Percentiles rank a stretch among this genome's conserved stretches.
Evolutionary conservation across 805 yeast genomes (phyloP).

Genomic region (Maudiozyma turicensis): DNA sequence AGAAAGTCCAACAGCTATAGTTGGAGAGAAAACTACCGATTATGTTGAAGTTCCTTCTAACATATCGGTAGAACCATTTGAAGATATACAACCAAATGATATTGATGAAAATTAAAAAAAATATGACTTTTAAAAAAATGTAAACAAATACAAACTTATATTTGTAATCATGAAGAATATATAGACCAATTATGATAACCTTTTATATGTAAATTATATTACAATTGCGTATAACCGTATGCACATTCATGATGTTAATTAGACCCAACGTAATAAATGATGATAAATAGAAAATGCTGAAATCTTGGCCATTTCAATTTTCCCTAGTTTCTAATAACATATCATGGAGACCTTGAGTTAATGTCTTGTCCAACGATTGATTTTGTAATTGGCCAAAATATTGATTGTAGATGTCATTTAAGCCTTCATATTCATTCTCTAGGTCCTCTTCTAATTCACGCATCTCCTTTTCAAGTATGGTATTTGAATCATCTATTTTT

Average conservation of each 20-base stretch:
- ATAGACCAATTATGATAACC: background rate
- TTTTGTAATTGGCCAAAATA: constrained; percentile 18
- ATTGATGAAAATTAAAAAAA: background rate
- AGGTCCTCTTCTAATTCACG: constrained; percentile 12
- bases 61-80: constrained; percentile 3
- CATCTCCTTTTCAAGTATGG: constrained; percentile 17
- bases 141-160: background rate
- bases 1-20: background rate
- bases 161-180: background rate
- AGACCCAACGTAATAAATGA: background rate
- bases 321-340: constrained; percentile 22
- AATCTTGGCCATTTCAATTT: background rate
- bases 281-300: background rate
- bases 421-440: constrained; percentile 16
- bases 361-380: constrained; percentile 12
- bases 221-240: background rate
- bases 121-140: background rate
- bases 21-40: background rate
- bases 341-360: constrained; percentile 21
- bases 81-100: background rate
- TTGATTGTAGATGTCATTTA: constrained; percentile 13
- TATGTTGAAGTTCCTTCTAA: constrained; percentile 1
- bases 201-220: background rate
- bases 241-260: background rate
- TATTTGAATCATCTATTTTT: constrained; percentile 16